Percentiles rank a stretch among this genome's conserved stretches.
Conservation (phyloP, 805 yeast species). For the Hanseniaspora nectarophila region DNA sequence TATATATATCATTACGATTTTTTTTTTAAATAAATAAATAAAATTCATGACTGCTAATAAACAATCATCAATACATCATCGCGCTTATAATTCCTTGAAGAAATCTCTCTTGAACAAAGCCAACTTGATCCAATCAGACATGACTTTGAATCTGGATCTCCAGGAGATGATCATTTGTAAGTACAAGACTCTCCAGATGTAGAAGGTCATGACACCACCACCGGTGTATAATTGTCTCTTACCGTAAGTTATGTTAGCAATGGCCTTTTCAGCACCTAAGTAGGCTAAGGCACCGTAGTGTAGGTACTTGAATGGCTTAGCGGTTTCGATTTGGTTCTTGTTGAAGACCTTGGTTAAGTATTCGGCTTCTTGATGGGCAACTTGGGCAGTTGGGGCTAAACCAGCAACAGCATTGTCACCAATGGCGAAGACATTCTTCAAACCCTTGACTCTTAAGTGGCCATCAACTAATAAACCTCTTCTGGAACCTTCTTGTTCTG, state of each 20-base stretch:
- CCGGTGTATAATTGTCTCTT: slow-evolving; percentile 71
- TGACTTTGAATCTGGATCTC: slow-evolving; percentile 75
- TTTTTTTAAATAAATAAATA: not conserved
- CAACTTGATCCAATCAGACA: slow-evolving; percentile 81
- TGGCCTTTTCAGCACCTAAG: slow-evolving; percentile 86
- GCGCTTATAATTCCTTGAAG: slow-evolving; percentile 55
- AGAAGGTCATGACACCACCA: slow-evolving; percentile 79
- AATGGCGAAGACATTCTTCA: slow-evolving; percentile 69
- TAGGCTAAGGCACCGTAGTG: slow-evolving; percentile 91
- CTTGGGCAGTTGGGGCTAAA: slow-evolving; percentile 93
- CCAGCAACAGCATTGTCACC: slow-evolving; percentile 89
- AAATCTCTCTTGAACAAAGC: slow-evolving; percentile 85
- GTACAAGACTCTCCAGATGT: slow-evolving; percentile 89
- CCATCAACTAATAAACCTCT: slow-evolving; percentile 79
- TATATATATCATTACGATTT: not conserved
- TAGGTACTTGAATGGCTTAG: slow-evolving; percentile 56
- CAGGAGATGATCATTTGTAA: slow-evolving; percentile 79
- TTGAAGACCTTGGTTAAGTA: slow-evolving; percentile 64
- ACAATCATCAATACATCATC: not conserved
- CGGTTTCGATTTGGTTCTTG: slow-evolving; percentile 32
- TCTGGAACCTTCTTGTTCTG: slow-evolving; percentile 70
- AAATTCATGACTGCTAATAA: too few species aligned
- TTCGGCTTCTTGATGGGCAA: slow-evolving; percentile 85
- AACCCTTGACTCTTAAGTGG: slow-evolving; percentile 68
- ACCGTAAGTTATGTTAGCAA: slow-evolving; percentile 76